Evolutionary conservation across 2,329 filamentous ascomycete species (phyloP), one percentile per base, ranked within the genome.

Genomic region (Tolypocladium tundrense): DNA sequence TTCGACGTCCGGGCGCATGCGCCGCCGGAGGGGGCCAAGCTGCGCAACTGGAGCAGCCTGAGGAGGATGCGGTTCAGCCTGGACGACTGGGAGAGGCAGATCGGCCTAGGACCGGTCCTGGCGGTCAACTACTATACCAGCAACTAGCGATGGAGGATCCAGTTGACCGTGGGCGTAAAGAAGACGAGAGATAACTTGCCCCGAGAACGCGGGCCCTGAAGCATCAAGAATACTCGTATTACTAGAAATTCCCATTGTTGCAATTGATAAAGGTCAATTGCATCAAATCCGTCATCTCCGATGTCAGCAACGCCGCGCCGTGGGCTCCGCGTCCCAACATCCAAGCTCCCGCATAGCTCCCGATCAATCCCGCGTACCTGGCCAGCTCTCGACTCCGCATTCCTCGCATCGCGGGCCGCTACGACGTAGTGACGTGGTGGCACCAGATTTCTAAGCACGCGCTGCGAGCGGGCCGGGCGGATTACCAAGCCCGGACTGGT

Each of bases 41-140:
- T 79, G 54, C 62, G 72, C 0, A 68, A 66, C 31, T 62, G 60
- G 68, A 43, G 31, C 31, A 33, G 31, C 31, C 31, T 33, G 31
- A 33, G 57, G 21, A 70, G 78, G 19, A 73, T 79, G 61, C 64
- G 77, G 19, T 81, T 70, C 60, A 68, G 77, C 57, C 60, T 77
- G 53, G 75, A 76, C 54, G 64, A 61, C 1, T 78, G 72, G 67
- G 72, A 69, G 61, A 70, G 83, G 62, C 79, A 84, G 63, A 65
- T 69, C 11, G 69, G 68, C 2, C 64, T 85, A 2, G 76, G 84
- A 0, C 50, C 55, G 9, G 45, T 60, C 19, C 6, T 63, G 21
- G 60, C 62, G 11, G 54, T 37, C 4, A 63, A 62, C 35, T 63
- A 62, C 42, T 63, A 59, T 41, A 60, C 57, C 51, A 62, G 61